A percentile compares a stretch with the other conserved stretches of the same genome.
Conservation (phyloP, 495 filamentous ascomycete genomes). For the Aspergillus ellipticus region DNA sequence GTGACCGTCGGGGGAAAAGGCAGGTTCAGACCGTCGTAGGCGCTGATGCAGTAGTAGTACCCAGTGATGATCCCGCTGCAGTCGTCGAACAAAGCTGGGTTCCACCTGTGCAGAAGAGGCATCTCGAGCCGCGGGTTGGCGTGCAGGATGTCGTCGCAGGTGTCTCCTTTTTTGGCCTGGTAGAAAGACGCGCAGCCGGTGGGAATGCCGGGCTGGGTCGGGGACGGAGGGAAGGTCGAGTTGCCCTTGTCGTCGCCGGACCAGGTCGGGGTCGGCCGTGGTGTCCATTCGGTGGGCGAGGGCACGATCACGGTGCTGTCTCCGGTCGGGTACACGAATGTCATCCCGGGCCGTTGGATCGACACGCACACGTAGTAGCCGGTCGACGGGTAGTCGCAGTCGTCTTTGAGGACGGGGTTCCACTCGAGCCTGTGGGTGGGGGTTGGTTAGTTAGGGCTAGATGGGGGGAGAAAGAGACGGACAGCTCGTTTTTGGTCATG, state of each 20-base stretch:
- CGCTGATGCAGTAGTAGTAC: constrained; percentile 15
- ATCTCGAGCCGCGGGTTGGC: background rate
- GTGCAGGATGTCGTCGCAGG: constrained; percentile 6
- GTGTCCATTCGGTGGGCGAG: background rate
- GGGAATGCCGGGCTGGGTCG: constrained; percentile 20
- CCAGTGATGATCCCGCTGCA: constrained; percentile 14
- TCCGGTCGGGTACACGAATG: constrained; percentile 1
- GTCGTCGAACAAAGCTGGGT: constrained; percentile 16
- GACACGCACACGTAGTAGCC: constrained; percentile 13
- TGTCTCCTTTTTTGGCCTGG: constrained; percentile 12
- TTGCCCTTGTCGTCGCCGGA: too few relatives aligned
- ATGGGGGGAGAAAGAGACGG: background rate
- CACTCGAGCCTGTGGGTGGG: constrained; percentile 11
- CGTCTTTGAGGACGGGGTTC: constrained; percentile 7
- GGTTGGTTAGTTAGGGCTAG: background rate
- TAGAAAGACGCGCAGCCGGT: constrained; percentile 16
- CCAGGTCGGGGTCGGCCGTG: background rate
- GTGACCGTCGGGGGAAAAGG: constrained; percentile 8
- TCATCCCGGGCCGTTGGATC: background rate
- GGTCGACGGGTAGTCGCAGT: constrained; percentile 7
- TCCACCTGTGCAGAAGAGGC: constrained; percentile 14
- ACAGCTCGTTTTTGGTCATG: constrained; percentile 7
- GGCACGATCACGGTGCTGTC: background rate
- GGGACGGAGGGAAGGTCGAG: constrained; percentile 11
- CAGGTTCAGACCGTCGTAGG: background rate